Conservation (phyloP, 1,284 basidiomycete genomes). For the Papiliotrema fonsecae region DNA sequence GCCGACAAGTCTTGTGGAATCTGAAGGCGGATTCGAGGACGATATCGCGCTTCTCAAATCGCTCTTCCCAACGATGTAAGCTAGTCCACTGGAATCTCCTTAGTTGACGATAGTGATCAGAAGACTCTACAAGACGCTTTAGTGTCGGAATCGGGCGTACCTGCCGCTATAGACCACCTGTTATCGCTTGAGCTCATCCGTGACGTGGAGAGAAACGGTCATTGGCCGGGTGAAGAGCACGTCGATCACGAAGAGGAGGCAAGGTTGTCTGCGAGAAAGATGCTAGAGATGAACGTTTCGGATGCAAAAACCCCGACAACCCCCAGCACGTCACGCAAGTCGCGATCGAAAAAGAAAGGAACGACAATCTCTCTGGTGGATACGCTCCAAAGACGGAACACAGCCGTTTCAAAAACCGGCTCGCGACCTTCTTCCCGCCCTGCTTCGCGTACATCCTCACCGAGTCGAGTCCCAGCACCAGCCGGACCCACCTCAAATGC, state of each 20-base stretch:
- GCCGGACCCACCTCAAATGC: constrained; percentile 22
- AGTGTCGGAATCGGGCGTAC: constrained; percentile 14
- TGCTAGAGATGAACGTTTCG: not conserved
- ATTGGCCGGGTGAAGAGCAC: constrained; percentile 29
- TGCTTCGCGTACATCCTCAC: constrained; percentile 4
- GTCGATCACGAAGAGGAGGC: constrained; percentile 1
- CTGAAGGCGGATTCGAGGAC: constrained; percentile 5
- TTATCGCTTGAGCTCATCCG: constrained; percentile 39
- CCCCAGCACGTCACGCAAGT: not conserved
- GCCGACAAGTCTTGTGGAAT: constrained; percentile 1
- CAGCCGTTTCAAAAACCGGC: constrained; percentile 13
- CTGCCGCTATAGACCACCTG: constrained; percentile 37
- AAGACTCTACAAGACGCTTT: constrained; percentile 20
- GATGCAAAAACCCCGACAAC: not conserved
- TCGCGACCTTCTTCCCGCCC: constrained; percentile 10
- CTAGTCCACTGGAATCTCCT: not conserved
- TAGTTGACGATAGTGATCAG: constrained; percentile 1
- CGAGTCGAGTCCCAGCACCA: not conserved
- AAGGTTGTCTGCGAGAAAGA: not conserved
- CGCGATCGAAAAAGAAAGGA: constrained; percentile 9
- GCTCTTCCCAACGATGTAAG: constrained; percentile 33
- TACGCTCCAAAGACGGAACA: constrained; percentile 29
- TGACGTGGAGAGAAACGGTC: constrained; percentile 24
- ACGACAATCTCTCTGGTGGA: constrained; percentile 34
- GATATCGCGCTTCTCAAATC: constrained; percentile 17